Base-by-base conservation (phyloP, 176 grass and related monocot species). In the Aegilops speltoides region DNA sequence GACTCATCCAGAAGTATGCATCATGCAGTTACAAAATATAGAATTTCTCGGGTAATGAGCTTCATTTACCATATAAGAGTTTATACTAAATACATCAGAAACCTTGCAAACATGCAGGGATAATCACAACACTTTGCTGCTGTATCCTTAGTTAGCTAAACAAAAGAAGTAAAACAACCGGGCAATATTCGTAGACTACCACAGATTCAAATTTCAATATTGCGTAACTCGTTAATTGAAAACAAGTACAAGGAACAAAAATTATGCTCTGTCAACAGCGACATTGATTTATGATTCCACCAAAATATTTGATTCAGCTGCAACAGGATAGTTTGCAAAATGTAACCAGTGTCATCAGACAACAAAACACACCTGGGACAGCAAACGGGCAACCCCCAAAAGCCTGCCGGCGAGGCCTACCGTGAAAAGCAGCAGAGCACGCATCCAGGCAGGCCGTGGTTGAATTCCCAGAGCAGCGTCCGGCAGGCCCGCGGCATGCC, bases 331-430 rank as follows among this genome's bases (percentile, higher is more conserved):
- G 2, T 43, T 80, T 63, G 56, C 33, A 46, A 63, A 46, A 10
- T 16, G 13, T 38, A 59, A 63, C 54, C 52, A 48, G n/a, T 26
- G 64, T 74, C 29, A 37, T 73, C 17, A 31, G 68, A 54, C 31
- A 79, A 86, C 3, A 48, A 61, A 71, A 83, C 65, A 8, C 28
- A 95, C 96, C 93, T 95, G n/a, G 68, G 96, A 98, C 46, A 95
- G 85, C 78, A 98, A 78, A 37, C 93, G 93, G 10, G 93, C 93
- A 66, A 90, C 34, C 41, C 96, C 96, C 78, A 98, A 90, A 75
- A 98, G 88, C 68, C 93, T 89, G n/a, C n/a, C n/a, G n/a, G n/a
- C n/a, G n/a, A n/a, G n/a, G n/a, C n/a, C n/a, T n/a, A n/a, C n/a
- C n/a, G n/a, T n/a, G n/a, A n/a, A n/a, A n/a, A n/a, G n/a, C n/a